phyloP scores from a whole-genome alignment of 805 yeast species.

The Metschnikowia kofuensis region DNA sequence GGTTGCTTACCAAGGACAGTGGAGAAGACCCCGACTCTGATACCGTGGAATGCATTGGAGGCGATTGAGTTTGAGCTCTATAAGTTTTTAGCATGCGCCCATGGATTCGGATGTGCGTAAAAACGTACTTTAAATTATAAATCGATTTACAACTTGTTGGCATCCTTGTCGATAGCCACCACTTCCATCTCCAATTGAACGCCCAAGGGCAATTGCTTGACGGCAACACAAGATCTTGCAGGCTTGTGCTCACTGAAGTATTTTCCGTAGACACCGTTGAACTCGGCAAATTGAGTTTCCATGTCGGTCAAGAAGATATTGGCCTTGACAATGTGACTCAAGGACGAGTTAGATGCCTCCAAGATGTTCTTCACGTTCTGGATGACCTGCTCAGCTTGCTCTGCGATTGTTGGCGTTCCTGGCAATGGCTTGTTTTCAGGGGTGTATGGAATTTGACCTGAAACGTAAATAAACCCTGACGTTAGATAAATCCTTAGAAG shows the following conservation, averaged over 20 bases:
- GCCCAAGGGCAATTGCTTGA: constrained; percentile 83
- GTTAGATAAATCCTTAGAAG: constrained; percentile 15
- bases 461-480: constrained; percentile 76
- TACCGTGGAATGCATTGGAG: too few relatives aligned
- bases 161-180: constrained; percentile 68
- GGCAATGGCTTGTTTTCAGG: constrained; percentile 76
- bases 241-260: constrained; percentile 81
- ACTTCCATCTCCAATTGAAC: constrained; percentile 89
- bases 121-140: neutral
- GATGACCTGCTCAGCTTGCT: constrained; percentile 73
- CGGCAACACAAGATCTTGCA: constrained; percentile 98
- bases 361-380: constrained; percentile 69
- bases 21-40: too few relatives aligned
- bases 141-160: constrained; percentile 29
- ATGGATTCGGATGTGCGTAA: neutral
- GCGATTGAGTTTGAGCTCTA: too few relatives aligned
- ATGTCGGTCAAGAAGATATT: constrained; percentile 91
- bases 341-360: constrained; percentile 79
- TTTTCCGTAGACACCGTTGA: constrained; percentile 81
- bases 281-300: constrained; percentile 68
- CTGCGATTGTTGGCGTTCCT: constrained; percentile 63
- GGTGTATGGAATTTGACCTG: constrained; percentile 94
- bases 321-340: constrained; percentile 82
- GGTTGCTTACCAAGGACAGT: too few relatives aligned
- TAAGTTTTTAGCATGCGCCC: too few relatives aligned